These are phyloP conservation scores for Pyronema domesticum DNA, from an alignment of 495 filamentous ascomycete species.

Conservation along the genomic window DNA sequence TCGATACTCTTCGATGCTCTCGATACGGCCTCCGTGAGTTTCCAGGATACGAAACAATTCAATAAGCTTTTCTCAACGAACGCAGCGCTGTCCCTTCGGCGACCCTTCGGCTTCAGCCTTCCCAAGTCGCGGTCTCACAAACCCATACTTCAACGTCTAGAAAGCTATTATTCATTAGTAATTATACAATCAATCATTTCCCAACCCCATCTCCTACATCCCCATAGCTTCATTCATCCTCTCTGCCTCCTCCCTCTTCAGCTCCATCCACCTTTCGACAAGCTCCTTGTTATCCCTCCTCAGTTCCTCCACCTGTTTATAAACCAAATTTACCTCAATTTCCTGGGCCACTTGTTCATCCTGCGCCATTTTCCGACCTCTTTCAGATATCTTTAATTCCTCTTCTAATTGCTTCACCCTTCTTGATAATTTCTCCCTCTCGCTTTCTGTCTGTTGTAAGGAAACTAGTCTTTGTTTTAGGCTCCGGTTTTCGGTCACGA, in stretches of 20 bases:
- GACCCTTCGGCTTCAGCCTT: too few species aligned
- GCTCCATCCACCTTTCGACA: neutral
- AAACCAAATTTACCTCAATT: constrained; percentile 5
- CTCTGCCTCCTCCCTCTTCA: constrained; percentile 4
- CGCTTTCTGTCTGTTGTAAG: neutral
- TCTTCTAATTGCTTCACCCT: neutral
- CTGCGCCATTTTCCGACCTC: neutral
- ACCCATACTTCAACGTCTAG: too few species aligned
- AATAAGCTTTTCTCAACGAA: too few species aligned
- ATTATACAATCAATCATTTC: neutral
- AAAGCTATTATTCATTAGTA: too few species aligned
- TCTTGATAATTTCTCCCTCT: neutral
- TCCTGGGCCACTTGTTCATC: neutral
- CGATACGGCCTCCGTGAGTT: too few species aligned
- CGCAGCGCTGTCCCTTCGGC: too few species aligned
- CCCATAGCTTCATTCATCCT: constrained; percentile 1
- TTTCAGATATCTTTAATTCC: neutral
- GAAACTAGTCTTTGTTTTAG: neutral
- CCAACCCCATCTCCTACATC: neutral
- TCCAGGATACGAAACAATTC: too few species aligned
- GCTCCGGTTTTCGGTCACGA: neutral
- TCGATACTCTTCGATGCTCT: too few species aligned
- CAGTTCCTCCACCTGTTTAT: neutral
- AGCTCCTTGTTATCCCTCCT: neutral
- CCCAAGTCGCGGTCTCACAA: too few species aligned